phyloP scores from a whole-genome alignment of 2,329 filamentous ascomycete species.

The Aspergillus sclerotialis region DNA sequence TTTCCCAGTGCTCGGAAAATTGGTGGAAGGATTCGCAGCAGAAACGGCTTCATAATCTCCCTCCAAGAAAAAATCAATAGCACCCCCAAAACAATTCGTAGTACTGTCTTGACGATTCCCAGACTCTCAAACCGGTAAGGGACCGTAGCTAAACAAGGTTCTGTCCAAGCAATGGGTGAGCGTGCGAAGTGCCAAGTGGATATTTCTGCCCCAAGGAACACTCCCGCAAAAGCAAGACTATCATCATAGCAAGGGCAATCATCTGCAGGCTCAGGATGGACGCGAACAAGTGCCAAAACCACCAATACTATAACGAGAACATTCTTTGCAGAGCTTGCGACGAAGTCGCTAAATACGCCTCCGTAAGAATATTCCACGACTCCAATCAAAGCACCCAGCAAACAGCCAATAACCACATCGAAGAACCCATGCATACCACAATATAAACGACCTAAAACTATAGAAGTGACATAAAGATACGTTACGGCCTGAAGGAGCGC shows the following conservation, averaged over 20 bases:
- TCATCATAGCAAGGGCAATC: slow-evolving; percentile 97
- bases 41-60: slow-evolving; percentile 75
- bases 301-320: slow-evolving; percentile 58
- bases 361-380: slow-evolving; percentile 50
- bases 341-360: slow-evolving; percentile 59
- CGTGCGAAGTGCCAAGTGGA: slow-evolving; percentile 76
- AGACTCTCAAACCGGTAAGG: slow-evolving; percentile 61
- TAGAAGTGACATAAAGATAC: slow-evolving; percentile 82
- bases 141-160: slow-evolving; percentile 52
- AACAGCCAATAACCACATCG: slow-evolving; percentile 75
- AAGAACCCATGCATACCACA: slow-evolving; percentile 98
- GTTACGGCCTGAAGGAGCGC: slow-evolving; percentile 59
- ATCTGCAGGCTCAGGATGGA: slow-evolving; percentile 93
- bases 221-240: slow-evolving; percentile 85
- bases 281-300: slow-evolving; percentile 70
- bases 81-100: slow-evolving; percentile 72
- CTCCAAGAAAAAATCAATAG: slow-evolving; percentile 83
- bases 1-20: slow-evolving; percentile 81
- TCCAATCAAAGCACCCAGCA: slow-evolving; percentile 63
- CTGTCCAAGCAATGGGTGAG: slow-evolving; percentile 46
- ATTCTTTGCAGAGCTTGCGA: slow-evolving; percentile 56
- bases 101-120: slow-evolving; percentile 56
- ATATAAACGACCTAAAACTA: slow-evolving; percentile 85
- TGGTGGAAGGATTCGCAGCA: slow-evolving; percentile 73
- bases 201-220: slow-evolving; percentile 75